Evolutionary conservation across 768 basidiomycete species (phyloP).

Genomic region (Piloderma croceum): DNA sequence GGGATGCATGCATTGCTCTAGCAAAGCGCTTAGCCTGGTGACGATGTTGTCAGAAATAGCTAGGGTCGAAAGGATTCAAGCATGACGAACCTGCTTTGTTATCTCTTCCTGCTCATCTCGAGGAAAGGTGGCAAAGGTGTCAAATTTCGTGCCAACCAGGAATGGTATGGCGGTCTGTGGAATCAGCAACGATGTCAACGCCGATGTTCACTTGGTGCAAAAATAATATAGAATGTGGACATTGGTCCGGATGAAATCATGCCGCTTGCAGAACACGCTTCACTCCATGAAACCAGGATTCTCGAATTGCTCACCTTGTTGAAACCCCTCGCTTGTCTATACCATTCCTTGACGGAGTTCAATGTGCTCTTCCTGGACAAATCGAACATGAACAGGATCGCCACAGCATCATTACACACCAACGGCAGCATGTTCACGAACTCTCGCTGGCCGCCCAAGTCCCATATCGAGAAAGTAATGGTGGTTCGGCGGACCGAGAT

Average conservation of each 20-base stretch:
- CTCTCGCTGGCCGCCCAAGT: constrained; percentile 93
- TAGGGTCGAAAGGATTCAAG: background rate
- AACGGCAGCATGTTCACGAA: constrained; percentile 99
- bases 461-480: constrained; percentile 99
- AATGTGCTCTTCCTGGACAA: constrained; percentile 94
- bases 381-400: constrained; percentile 99
- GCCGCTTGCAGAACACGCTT: background rate
- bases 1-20: constrained; percentile 98
- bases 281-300: background rate
- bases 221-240: no score
- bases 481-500: constrained; percentile 97
- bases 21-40: constrained; percentile 92
- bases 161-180: constrained; percentile 94
- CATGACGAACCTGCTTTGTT: constrained; percentile 81
- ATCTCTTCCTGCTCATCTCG: constrained; percentile 99
- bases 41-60: constrained; percentile 3
- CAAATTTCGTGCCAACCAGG: constrained; percentile 97
- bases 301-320: constrained; percentile 69
- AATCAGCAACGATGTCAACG: constrained; percentile 12
- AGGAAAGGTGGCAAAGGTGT: constrained; percentile 92
- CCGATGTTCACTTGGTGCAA: no score
- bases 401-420: constrained; percentile 99
- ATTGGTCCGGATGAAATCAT: no score
- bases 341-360: constrained; percentile 99
- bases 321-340: constrained; percentile 96